phyloP scores from a whole-genome alignment of 2,329 filamentous ascomycete species.

The Zymoseptoria crescenta region DNA sequence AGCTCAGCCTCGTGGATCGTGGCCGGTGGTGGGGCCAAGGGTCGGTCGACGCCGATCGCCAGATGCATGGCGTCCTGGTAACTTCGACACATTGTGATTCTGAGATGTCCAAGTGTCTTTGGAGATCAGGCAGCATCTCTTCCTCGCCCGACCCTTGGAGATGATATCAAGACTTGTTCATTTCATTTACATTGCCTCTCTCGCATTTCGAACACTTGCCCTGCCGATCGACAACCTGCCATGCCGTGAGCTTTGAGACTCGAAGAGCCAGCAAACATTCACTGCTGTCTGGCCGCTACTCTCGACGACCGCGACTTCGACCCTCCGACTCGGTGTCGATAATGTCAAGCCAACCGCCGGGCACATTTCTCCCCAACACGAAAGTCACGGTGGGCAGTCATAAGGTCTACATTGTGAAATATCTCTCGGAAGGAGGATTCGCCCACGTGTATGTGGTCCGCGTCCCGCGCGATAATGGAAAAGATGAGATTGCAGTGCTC shows the following conservation, averaged over 20 bases:
- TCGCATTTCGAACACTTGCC: not conserved
- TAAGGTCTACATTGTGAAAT: slow-evolving; percentile 89
- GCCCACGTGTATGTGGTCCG: slow-evolving; percentile 97
- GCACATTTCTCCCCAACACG: slow-evolving; percentile 86
- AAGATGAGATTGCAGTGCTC: slow-evolving; percentile 73
- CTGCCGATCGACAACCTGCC: not conserved
- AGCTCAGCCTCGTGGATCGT: not conserved
- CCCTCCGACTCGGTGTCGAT: not conserved
- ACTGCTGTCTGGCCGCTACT: not conserved
- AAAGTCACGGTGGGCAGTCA: slow-evolving; percentile 95
- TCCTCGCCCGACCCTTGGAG: not conserved
- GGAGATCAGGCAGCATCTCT: not conserved
- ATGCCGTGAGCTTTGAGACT: not conserved
- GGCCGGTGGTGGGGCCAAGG: not conserved
- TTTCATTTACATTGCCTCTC: not conserved
- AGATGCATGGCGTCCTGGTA: not conserved
- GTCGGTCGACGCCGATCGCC: too few species aligned
- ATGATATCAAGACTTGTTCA: not conserved
- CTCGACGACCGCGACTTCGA: not conserved
- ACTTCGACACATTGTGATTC: not conserved
- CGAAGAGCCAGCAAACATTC: not conserved
- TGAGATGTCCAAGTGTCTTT: not conserved
- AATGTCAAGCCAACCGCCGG: slow-evolving; percentile 36
- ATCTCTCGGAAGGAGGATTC: slow-evolving; percentile 95
- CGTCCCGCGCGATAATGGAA: slow-evolving; percentile 66